Evolutionary conservation across 139 green algal genomes (phyloP).

Genomic region (Chlorella sp.): DNA sequence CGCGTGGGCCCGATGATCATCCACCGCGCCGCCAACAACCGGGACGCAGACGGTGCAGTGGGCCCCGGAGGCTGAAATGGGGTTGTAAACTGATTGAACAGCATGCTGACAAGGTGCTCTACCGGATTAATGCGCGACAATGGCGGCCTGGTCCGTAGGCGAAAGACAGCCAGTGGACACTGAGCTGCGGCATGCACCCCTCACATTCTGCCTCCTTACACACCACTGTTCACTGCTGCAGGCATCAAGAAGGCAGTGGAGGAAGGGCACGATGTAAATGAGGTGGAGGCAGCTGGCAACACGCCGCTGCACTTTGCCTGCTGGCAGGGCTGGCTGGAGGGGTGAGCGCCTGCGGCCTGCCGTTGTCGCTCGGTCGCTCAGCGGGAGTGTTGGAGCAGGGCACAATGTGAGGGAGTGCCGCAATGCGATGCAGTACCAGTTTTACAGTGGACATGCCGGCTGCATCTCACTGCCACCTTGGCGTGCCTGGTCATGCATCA

Average conservation of each 20-base stretch:
- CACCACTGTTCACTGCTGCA: constrained; percentile 21
- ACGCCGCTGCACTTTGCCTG: constrained; percentile 85
- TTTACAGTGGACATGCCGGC: too few species aligned
- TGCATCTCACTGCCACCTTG: too few species aligned
- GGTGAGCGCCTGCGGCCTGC: constrained; percentile 41
- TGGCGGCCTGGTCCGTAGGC: background rate
- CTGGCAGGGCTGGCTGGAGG: constrained; percentile 88
- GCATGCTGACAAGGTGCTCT: too few species aligned
- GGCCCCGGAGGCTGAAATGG: too few species aligned
- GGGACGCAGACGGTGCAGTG: constrained; percentile 63
- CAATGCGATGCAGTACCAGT: too few species aligned
- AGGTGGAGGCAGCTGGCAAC: constrained; percentile 93
- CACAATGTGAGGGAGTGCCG: too few species aligned
- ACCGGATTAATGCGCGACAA: too few species aligned
- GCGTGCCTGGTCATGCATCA: too few species aligned
- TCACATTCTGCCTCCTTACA: background rate
- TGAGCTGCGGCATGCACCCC: background rate
- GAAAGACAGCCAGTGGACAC: background rate
- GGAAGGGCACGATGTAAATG: constrained; percentile 82
- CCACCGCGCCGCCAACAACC: constrained; percentile 80
- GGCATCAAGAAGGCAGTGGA: constrained; percentile 67
- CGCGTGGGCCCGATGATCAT: constrained; percentile 84
- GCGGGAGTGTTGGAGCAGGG: background rate
- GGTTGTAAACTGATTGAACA: too few species aligned
- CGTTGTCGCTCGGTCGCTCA: too few species aligned